These are phyloP conservation scores for Annulohypoxylon nitens DNA, from an alignment of 495 filamentous ascomycete species.

Conservation along the genomic window DNA sequence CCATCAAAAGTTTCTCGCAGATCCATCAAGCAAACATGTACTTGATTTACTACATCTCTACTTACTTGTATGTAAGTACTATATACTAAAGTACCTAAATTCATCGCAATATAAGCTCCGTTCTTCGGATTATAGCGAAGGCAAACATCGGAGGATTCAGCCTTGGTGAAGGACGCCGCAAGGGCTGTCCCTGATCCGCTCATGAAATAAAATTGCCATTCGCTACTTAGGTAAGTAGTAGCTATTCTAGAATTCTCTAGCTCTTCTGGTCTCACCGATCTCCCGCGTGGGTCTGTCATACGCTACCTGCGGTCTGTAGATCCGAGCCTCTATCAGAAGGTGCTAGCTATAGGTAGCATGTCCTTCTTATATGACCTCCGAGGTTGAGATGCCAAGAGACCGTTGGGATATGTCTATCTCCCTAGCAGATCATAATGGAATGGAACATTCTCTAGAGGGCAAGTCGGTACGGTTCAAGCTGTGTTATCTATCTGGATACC, in stretches of 20 bases:
- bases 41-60: neutral
- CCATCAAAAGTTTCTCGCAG: neutral
- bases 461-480: neutral
- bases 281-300: constrained; percentile 7
- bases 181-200: neutral
- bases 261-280: constrained; percentile 18
- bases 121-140: neutral
- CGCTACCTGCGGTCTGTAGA: constrained; percentile 8
- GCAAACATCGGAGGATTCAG: neutral
- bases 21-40: constrained; percentile 22
- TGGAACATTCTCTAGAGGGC: neutral
- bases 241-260: constrained; percentile 9
- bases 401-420: neutral
- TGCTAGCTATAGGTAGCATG: neutral
- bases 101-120: neutral
- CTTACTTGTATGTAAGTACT: too few species aligned
- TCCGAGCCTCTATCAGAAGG: constrained; percentile 11
- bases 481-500: neutral
- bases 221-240: neutral
- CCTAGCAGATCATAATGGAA: neutral
- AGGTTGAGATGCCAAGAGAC: constrained; percentile 4
- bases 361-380: neutral
- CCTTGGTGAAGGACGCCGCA: neutral
- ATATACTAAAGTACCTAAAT: neutral
- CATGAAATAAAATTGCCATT: neutral